Percentiles rank a stretch among this genome's conserved stretches.
Conservation (phyloP, 352 stramenopile genomes). For the Peronosclerospora sorghi region DNA sequence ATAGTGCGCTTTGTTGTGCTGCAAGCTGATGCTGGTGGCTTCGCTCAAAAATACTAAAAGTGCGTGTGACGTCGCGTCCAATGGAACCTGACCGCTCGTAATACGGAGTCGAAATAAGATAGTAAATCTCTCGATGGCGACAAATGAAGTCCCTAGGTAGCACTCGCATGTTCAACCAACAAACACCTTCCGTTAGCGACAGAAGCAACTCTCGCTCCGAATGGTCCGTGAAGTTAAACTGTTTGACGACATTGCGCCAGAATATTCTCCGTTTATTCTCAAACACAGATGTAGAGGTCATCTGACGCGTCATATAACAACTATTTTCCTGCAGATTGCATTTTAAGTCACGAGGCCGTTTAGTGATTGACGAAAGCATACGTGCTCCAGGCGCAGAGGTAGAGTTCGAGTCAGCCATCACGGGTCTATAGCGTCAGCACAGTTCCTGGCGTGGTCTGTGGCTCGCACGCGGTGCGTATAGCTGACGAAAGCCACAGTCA, state of each 20-base stretch:
- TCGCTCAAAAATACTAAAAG: slow-evolving; percentile 79
- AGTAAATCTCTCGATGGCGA: slow-evolving; percentile 71
- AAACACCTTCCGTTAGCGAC: slow-evolving; percentile 49
- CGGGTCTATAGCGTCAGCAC: slow-evolving; percentile 1
- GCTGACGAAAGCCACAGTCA: slow-evolving; percentile 1
- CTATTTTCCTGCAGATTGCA: slow-evolving; percentile 13
- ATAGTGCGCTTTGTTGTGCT: slow-evolving; percentile 50
- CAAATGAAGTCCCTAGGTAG: slow-evolving; percentile 43
- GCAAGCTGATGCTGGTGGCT: slow-evolving; percentile 31
- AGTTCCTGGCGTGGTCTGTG: slow-evolving; percentile 5
- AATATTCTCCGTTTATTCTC: slow-evolving; percentile 44
- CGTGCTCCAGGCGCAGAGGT: not conserved
- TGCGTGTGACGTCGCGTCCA: slow-evolving; percentile 72
- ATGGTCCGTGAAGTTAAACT: slow-evolving; percentile 70
- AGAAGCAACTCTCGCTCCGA: slow-evolving; percentile 49
- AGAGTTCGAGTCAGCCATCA: slow-evolving; percentile 14
- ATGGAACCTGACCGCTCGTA: slow-evolving; percentile 66
- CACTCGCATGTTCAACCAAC: slow-evolving; percentile 48
- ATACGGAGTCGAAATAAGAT: slow-evolving; percentile 48
- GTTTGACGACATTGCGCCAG: slow-evolving; percentile 69
- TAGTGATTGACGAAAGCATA: not conserved
- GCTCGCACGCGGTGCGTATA: not conserved
- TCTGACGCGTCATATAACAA: slow-evolving; percentile 7
- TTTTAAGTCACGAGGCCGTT: slow-evolving; percentile 13
- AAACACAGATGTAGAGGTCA: not conserved